Evolutionary conservation across 495 filamentous ascomycete genomes (phyloP).

Genomic region (Hamigera avellanea): DNA sequence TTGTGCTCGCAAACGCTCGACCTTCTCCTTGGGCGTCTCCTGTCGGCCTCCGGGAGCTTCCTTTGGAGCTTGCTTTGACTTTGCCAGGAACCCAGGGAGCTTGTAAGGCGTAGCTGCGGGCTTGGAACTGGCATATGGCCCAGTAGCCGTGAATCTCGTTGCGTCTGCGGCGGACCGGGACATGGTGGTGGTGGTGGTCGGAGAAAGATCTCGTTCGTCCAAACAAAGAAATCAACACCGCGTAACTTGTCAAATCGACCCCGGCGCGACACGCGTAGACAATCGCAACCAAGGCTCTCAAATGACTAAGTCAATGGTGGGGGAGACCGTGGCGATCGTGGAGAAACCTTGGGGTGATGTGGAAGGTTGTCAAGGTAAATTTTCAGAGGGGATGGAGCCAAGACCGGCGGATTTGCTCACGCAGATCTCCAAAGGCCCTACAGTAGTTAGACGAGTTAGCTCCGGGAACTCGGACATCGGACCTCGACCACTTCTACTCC

Average conservation of each 20-base stretch:
- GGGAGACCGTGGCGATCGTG: slow-evolving; percentile 8
- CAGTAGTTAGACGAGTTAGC: no score
- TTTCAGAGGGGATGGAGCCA: slow-evolving; percentile 16
- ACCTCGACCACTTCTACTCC: no score
- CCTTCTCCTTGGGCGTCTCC: slow-evolving; percentile 86
- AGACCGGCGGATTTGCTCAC: background rate
- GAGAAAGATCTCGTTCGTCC: no score
- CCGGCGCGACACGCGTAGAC: slow-evolving; percentile 3
- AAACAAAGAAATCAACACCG: no score
- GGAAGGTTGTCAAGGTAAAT: slow-evolving; percentile 17
- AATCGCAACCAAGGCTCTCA: no score
- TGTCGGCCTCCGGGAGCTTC: slow-evolving; percentile 21
- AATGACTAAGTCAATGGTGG: slow-evolving; percentile 6
- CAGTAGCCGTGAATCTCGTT: slow-evolving; percentile 89
- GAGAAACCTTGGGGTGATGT: no score
- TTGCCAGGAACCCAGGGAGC: slow-evolving; percentile 19
- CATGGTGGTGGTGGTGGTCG: slow-evolving; percentile 30
- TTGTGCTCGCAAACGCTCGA: slow-evolving; percentile 72
- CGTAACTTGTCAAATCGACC: no score
- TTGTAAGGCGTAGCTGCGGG: slow-evolving; percentile 29
- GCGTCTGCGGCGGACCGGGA: slow-evolving; percentile 85
- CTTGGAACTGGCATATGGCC: slow-evolving; percentile 74
- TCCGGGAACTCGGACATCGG: no score
- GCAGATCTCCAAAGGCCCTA: no score
- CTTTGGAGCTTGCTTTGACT: background rate